Evolutionary conservation across 73 alveolate genomes (phyloP).

Genomic region (Tetrahymena thermophila): DNA sequence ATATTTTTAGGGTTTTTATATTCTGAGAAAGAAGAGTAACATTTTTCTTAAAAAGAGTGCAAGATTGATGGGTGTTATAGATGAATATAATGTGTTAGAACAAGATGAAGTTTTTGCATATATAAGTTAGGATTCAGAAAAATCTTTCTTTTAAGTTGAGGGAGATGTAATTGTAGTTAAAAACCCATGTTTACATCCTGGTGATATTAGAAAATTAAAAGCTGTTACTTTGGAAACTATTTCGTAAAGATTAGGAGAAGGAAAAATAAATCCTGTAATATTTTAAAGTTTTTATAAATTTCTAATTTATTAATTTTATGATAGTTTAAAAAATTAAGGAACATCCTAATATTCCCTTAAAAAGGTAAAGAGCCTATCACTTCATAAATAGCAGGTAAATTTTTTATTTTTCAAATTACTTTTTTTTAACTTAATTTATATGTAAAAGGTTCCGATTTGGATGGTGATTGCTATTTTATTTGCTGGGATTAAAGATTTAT

Average conservation of each 20-base stretch:
- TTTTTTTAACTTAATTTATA: background rate
- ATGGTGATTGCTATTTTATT: slow-evolving; percentile 70
- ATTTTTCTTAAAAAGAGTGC: slow-evolving; percentile 40
- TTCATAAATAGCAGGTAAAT: slow-evolving; percentile 15
- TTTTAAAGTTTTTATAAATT: slow-evolving; percentile 77
- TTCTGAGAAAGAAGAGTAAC: slow-evolving; percentile 36
- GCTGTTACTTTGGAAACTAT: slow-evolving; percentile 69
- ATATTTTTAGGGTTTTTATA: background rate
- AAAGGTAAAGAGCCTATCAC: slow-evolving; percentile 17
- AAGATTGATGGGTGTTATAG: slow-evolving; percentile 84
- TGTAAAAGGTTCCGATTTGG: slow-evolving; percentile 14
- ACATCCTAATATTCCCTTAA: slow-evolving; percentile 48
- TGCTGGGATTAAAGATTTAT: slow-evolving; percentile 61
- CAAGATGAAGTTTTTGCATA: slow-evolving; percentile 82
- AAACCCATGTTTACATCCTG: slow-evolving; percentile 97
- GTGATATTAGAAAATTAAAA: slow-evolving; percentile 82
- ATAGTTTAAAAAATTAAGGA: slow-evolving; percentile 80
- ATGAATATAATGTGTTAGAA: slow-evolving; percentile 73
- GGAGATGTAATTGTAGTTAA: slow-evolving; percentile 90
- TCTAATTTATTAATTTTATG: slow-evolving; percentile 82
- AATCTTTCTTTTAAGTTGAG: slow-evolving; percentile 29
- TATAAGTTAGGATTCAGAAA: slow-evolving; percentile 42
- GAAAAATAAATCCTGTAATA: slow-evolving; percentile 45
- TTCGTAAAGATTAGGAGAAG: slow-evolving; percentile 3
- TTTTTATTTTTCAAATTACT: too few relatives aligned